phyloP scores from a whole-genome alignment of 495 filamentous ascomycete species.

The Jackrogersella minutella region DNA sequence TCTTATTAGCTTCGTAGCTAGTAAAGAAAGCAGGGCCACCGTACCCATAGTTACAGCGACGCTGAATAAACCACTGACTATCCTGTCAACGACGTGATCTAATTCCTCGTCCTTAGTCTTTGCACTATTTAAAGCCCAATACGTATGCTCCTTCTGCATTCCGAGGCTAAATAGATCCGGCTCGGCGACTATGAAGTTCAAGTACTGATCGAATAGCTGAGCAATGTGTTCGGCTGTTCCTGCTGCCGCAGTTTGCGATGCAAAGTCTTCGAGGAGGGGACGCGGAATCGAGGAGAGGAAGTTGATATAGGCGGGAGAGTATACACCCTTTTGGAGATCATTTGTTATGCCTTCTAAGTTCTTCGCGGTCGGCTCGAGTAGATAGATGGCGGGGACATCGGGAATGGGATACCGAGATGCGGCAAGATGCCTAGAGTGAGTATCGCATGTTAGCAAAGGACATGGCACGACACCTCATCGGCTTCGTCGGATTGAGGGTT shows the following conservation, averaged over 20 bases:
- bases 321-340: conserved; percentile 86
- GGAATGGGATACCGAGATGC: conserved; percentile 88
- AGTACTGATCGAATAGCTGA: conserved; percentile 95
- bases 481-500: background rate
- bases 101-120: conserved; percentile 90
- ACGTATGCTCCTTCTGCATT: conserved; percentile 82
- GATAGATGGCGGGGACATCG: conserved; percentile 95
- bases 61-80: conserved; percentile 94
- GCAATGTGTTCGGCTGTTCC: conserved; percentile 87
- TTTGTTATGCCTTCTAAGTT: conserved; percentile 86
- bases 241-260: conserved; percentile 80
- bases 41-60: conserved; percentile 96
- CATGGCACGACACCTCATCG: background rate
- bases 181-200: conserved; percentile 97
- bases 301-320: conserved; percentile 95
- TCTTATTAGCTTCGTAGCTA: conserved; percentile 18
- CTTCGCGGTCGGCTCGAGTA: conserved; percentile 84
- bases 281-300: conserved; percentile 95
- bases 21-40: conserved; percentile 24
- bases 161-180: conserved; percentile 95
- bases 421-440: conserved; percentile 71
- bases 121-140: conserved; percentile 93
- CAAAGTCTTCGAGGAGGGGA: conserved; percentile 94
- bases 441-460: conserved; percentile 15
- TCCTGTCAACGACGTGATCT: conserved; percentile 83